A percentile compares a stretch with the other conserved stretches of the same genome.
Evolutionary conservation across 371 early-diverging fungal species (phyloP).

Genomic region (Choanephora cucurbitarum): DNA sequence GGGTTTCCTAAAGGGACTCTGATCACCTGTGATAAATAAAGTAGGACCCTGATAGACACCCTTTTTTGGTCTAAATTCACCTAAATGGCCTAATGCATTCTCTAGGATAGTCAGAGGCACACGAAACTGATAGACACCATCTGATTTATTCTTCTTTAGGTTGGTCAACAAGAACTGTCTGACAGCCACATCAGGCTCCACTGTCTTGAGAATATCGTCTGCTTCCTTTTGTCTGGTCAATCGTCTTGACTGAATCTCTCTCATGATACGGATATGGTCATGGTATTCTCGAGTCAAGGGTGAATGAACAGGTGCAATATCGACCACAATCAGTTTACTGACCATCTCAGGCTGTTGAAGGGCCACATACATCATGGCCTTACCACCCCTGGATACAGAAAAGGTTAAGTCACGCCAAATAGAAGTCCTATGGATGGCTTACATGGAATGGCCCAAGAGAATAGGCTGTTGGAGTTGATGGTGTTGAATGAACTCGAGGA

Average conservation of each 20-base stretch:
- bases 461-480: constrained; percentile 56
- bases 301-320: constrained; percentile 74
- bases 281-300: constrained; percentile 58
- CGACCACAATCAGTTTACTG: constrained; percentile 78
- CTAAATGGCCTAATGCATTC: constrained; percentile 54
- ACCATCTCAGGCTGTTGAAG: constrained; percentile 56
- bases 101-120: constrained; percentile 72
- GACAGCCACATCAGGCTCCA: constrained; percentile 58
- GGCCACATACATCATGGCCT: constrained; percentile 84
- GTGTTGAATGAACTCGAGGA: constrained; percentile 64
- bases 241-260: constrained; percentile 58
- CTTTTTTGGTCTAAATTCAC: constrained; percentile 49
- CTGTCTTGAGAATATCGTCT: constrained; percentile 62
- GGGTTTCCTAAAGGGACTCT: constrained; percentile 65
- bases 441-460: constrained; percentile 91
- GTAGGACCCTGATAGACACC: constrained; percentile 53
- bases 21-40: constrained; percentile 77
- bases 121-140: constrained; percentile 62
- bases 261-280: constrained; percentile 65
- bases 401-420: too few relatives aligned
- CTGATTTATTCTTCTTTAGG: constrained; percentile 54
- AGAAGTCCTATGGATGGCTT: too few relatives aligned
- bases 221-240: constrained; percentile 70
- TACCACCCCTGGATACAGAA: constrained; percentile 64
- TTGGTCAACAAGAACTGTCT: constrained; percentile 91